Base-by-base conservation (phyloP, 768 basidiomycete species). In the Saitozyma podzolica region DNA sequence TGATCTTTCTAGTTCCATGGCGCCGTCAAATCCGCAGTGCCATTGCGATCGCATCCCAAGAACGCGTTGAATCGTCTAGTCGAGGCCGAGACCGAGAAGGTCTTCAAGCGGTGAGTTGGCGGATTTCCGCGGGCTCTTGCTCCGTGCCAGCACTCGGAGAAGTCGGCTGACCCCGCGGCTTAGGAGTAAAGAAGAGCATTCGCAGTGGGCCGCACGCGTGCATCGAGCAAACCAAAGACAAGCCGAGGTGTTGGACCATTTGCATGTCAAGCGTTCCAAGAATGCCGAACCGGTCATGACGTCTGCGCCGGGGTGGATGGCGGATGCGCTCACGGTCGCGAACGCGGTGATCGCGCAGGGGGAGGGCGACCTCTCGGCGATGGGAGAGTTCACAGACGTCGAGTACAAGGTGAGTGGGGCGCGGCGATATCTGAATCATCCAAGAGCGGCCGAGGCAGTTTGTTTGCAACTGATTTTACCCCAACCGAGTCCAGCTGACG, bases 301-400 rank as follows among this genome's bases (percentile, higher is more conserved):
- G 11, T 56, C 58, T 29, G 69, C 68, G 40, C 57, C 59, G 37
- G 58, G 66, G 2, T 75, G 66, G 55, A 81, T 67, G 67, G 75
- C 66, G 40, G 80, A 80, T 8, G 79, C 76, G 45, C 79, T 79
- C 39, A 80, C 75, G 6, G 73, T 72, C 2, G 82, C 73, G 14
- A 78, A 81, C 40, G 78, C 68, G 66, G 65, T 66, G 10, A 51
- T 73, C 5, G 53, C 19, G 19, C 58, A 56, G 37, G 72, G 66
- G 19, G 72, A 64, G 11, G 69, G 68, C 9, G 73, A 76, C 16
- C 50, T 78, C 49, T 56, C 56, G 48, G 57, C 16, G n/a, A 63
- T 61, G 50, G 74, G 71, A 0, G 72, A 76, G 17, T 73, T 76
- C 58, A 73, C 66, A 37, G 78, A 79, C 58, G 75, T 79, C 43